A percentile compares a stretch with the other conserved stretches of the same genome.
Conservation (phyloP, 352 stramenopile genomes). For the Globisporangium solare region DNA sequence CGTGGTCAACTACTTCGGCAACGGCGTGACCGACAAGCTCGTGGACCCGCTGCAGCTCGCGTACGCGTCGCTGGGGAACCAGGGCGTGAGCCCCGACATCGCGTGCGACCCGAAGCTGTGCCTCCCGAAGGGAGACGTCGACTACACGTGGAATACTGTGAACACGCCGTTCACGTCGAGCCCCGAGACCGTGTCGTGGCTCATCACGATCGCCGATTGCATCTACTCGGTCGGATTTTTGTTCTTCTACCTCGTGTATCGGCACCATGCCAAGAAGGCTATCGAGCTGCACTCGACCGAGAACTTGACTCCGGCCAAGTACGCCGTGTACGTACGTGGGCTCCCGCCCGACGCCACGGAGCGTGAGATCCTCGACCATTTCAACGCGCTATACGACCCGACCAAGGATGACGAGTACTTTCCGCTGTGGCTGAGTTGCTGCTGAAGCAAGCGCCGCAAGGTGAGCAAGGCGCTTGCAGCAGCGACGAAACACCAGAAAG, state of each 20-base stretch:
- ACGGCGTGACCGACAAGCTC: conserved; percentile 63
- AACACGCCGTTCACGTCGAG: conserved; percentile 63
- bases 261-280: conserved; percentile 27
- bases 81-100: conserved; percentile 64
- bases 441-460: conserved; percentile 48
- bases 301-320: conserved; percentile 79
- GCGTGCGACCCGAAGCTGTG: conserved; percentile 37
- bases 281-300: conserved; percentile 70
- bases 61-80: conserved; percentile 72
- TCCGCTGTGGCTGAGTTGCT: conserved; percentile 59
- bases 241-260: conserved; percentile 58
- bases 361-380: conserved; percentile 67
- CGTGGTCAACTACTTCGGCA: conserved; percentile 52
- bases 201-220: conserved; percentile 59
- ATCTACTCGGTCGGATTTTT: conserved; percentile 70
- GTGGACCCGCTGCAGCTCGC: conserved; percentile 65
- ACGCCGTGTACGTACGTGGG: conserved; percentile 69
- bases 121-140: conserved; percentile 47
- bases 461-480: conserved; percentile 32
- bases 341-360: conserved; percentile 62
- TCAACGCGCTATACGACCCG: conserved; percentile 69
- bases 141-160: conserved; percentile 66
- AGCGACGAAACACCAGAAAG: conserved; percentile 22
- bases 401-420: conserved; percentile 58
- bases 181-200: conserved; percentile 59